Evolutionary conservation across 2,329 filamentous ascomycete genomes (phyloP).

Genomic region (Intubia oerlemansii): DNA sequence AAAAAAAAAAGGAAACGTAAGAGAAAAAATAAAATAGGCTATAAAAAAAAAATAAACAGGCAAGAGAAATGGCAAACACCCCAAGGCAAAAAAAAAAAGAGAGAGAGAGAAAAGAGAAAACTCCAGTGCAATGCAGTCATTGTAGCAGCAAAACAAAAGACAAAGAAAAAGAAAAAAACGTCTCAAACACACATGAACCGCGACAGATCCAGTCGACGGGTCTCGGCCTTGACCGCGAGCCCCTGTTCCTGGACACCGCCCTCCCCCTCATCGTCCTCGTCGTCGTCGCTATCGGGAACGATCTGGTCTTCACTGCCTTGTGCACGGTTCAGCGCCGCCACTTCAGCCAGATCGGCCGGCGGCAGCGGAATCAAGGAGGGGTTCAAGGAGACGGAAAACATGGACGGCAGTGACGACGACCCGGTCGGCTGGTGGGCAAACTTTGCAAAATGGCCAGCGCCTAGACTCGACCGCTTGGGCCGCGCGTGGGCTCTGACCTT

Average conservation of each 20-base stretch:
- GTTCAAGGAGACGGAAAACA: slow-evolving; percentile 20
- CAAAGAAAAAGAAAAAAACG: neutral
- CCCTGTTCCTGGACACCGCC: no score
- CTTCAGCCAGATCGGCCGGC: slow-evolving; percentile 28
- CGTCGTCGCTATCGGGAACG: slow-evolving; percentile 28
- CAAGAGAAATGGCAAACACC: no score
- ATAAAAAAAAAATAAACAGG: neutral
- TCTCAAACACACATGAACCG: slow-evolving; percentile 19
- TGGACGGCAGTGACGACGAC: no score
- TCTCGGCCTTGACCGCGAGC: neutral
- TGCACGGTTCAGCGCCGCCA: slow-evolving; percentile 25
- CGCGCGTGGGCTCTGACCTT: no score
- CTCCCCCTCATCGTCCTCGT: slow-evolving; percentile 21
- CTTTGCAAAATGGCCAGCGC: no score
- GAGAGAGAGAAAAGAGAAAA: no score
- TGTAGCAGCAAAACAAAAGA: no score
- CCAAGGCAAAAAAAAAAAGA: no score
- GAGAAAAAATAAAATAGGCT: neutral
- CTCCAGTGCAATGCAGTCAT: no score
- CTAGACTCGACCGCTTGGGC: no score
- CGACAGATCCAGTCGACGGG: slow-evolving; percentile 22
- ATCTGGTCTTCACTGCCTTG: slow-evolving; percentile 36
- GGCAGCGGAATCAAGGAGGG: slow-evolving; percentile 33
- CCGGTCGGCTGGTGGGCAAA: no score
- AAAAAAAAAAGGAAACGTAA: neutral